Conservation (phyloP, 177 flowering plant genomes). For the Tripterygium wilfordii region DNA sequence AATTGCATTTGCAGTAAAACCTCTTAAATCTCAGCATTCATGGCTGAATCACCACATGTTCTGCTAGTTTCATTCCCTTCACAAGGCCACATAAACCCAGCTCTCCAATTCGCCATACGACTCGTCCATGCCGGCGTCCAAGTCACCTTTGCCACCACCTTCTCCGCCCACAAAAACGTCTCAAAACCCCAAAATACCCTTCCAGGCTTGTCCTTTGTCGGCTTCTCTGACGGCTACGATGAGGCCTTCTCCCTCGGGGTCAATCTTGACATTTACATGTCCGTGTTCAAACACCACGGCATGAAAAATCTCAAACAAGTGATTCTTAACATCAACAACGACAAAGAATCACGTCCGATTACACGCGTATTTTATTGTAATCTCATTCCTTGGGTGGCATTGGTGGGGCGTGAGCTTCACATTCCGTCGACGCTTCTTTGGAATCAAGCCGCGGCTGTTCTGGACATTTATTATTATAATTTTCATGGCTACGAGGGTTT, state of each 20-base stretch:
- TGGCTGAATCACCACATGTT: neutral
- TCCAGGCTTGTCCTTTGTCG: conserved; percentile 22
- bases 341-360: conserved; percentile 13
- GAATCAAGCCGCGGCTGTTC: conserved; percentile 39
- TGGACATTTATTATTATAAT: conserved; percentile 34
- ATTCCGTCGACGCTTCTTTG: conserved; percentile 35
- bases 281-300: conserved; percentile 19
- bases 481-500: conserved; percentile 28
- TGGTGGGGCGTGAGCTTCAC: conserved; percentile 26
- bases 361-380: conserved; percentile 30
- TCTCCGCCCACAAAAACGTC: neutral
- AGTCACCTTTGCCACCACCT: neutral
- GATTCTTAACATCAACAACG: conserved; percentile 6
- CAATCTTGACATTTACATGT: conserved; percentile 8
- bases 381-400: conserved; percentile 41
- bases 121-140: neutral
- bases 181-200: neutral
- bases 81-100: conserved; percentile 1
- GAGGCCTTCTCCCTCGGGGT: conserved; percentile 15
- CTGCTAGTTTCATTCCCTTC: neutral
- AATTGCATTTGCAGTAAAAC: too few species aligned
- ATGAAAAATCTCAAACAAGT: conserved; percentile 15
- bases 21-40: too few species aligned
- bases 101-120: neutral
- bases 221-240: conserved; percentile 39